These are phyloP conservation scores for Babesia caballi DNA, from an alignment of 169 alveolate species.

Conservation along the genomic window DNA sequence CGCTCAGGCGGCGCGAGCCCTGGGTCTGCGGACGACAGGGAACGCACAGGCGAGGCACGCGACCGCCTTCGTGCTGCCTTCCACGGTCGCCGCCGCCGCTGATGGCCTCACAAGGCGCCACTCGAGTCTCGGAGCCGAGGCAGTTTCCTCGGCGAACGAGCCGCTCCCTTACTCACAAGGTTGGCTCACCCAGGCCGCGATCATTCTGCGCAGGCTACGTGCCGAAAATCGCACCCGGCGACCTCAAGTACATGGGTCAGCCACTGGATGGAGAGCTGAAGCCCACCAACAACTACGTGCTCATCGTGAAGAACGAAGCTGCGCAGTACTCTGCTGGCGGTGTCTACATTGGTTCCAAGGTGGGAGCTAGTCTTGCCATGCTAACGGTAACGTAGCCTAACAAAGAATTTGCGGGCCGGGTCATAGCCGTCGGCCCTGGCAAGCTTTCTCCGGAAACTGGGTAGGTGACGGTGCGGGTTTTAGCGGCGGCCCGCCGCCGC, in stretches of 20 bases:
- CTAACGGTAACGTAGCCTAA: neutral
- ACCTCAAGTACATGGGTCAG: conserved; percentile 39
- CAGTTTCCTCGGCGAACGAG: conserved; percentile 6
- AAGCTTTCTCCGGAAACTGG: conserved; percentile 39
- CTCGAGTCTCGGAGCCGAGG: neutral
- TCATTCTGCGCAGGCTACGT: conserved; percentile 3
- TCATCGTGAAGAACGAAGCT: conserved; percentile 19
- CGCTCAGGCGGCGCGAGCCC: conserved; percentile 20
- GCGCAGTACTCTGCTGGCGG: conserved; percentile 41
- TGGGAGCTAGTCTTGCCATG: neutral
- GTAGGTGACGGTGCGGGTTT: neutral
- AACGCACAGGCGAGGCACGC: conserved; percentile 2
- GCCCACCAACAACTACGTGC: conserved; percentile 58
- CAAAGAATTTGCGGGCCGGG: conserved; percentile 56
- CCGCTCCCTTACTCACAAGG: conserved; percentile 22
- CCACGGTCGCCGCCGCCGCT: conserved; percentile 15
- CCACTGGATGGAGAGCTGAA: conserved; percentile 17
- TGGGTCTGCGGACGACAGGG: neutral
- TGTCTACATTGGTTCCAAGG: conserved; percentile 55
- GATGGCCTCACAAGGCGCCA: neutral
- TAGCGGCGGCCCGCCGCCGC: neutral
- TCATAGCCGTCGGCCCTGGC: conserved; percentile 66
- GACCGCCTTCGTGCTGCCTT: conserved; percentile 18
- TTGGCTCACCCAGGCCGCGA: neutral
- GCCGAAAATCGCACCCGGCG: conserved; percentile 22